These are phyloP conservation scores for Trichopus zeylanicus DNA, from an alignment of 116 monocot species.

Conservation along the genomic window DNA sequence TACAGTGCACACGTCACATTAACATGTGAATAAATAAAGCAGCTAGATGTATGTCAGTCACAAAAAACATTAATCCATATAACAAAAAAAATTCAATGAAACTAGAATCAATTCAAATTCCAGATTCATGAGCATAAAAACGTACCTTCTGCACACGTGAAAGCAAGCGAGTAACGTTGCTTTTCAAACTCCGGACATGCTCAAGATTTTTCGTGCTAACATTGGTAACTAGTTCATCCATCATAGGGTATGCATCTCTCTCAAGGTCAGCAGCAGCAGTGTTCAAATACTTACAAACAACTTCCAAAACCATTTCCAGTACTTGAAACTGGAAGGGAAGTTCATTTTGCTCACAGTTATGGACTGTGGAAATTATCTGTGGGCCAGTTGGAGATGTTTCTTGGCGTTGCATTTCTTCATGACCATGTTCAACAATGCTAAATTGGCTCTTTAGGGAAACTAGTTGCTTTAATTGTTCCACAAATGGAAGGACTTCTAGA, in stretches of 20 bases:
- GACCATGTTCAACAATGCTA: conserved; percentile 11
- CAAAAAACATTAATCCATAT: background rate
- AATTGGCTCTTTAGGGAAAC: conserved; percentile 32
- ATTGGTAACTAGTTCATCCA: conserved; percentile 78
- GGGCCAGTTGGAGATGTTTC: conserved; percentile 14
- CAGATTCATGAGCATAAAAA: background rate
- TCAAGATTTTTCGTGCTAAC: conserved; percentile 97
- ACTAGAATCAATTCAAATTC: background rate
- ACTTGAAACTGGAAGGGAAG: conserved; percentile 97
- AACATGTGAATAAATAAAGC: too few relatives aligned
- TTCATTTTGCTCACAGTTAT: conserved; percentile 39
- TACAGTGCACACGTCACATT: too few relatives aligned
- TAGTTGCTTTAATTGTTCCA: conserved; percentile 77
- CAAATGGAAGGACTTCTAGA: conserved; percentile 72
- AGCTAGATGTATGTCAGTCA: too few relatives aligned
- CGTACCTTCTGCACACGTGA: conserved; percentile 90
- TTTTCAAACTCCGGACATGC: conserved; percentile 72
- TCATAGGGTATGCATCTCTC: conserved; percentile 68
- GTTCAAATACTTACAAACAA: conserved; percentile 64
- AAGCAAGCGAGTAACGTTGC: conserved; percentile 76
- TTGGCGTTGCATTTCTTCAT: conserved; percentile 11
- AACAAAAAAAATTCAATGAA: background rate
- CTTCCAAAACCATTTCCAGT: conserved; percentile 74
- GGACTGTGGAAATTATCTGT: conserved; percentile 1
- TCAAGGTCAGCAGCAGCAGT: conserved; percentile 71